These are phyloP conservation scores for Solanum pimpinellifolium DNA, from an alignment of 257 asterid species.

Conservation along the genomic window DNA sequence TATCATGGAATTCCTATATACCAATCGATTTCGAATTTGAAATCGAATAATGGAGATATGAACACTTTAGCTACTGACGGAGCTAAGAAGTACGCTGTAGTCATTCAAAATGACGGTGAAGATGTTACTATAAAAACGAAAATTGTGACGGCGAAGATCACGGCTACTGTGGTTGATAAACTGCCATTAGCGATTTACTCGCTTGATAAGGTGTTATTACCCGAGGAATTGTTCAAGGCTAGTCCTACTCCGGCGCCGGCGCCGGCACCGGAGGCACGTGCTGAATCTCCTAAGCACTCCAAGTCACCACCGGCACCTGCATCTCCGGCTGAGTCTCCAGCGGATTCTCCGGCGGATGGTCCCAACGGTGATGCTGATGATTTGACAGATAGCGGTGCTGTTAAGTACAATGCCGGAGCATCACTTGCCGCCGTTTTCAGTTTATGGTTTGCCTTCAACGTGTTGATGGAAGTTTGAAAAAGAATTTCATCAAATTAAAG, in stretches of 20 bases:
- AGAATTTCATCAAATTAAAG: neutral
- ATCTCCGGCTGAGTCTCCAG: conserved; percentile 25
- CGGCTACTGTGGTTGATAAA: conserved; percentile 28
- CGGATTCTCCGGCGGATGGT: conserved; percentile 39
- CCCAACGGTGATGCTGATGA: conserved; percentile 34
- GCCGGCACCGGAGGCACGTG: conserved; percentile 27
- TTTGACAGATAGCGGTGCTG: conserved; percentile 17
- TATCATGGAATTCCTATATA: conserved; percentile 50
- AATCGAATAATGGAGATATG: conserved; percentile 40
- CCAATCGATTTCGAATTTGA: conserved; percentile 26
- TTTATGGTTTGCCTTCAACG: conserved; percentile 8
- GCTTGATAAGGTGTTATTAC: conserved; percentile 35
- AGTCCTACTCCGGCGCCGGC: conserved; percentile 39
- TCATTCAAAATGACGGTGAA: conserved; percentile 51
- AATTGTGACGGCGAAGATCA: conserved; percentile 39
- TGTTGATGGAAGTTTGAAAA: neutral
- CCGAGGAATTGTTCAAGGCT: conserved; percentile 37
- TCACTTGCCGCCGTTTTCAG: conserved; percentile 13
- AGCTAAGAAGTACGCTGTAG: conserved; percentile 17
- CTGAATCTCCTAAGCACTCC: conserved; percentile 22
- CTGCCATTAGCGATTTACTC: conserved; percentile 39
- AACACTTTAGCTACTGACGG: conserved; percentile 60
- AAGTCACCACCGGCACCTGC: conserved; percentile 36
- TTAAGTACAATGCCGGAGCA: conserved; percentile 11
- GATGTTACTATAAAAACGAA: conserved; percentile 35